These are phyloP conservation scores for Sphagnum contortum DNA, from an alignment of 225 moss, liverwort and hornwort genomes.

Conservation along the genomic window DNA sequence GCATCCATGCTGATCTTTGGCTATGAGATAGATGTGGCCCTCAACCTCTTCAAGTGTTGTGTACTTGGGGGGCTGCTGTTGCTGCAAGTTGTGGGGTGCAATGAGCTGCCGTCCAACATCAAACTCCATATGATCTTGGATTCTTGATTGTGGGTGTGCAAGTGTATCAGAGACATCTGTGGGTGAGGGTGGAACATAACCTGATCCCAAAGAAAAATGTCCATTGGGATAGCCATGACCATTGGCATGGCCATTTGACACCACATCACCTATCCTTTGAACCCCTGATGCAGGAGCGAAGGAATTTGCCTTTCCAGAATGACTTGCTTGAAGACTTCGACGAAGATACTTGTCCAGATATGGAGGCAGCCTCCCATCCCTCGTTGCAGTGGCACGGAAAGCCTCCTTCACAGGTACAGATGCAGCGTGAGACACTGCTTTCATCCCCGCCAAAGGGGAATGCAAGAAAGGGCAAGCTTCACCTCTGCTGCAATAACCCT, in stretches of 20 bases:
- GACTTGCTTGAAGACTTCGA: conserved; percentile 52
- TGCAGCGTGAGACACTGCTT: conserved; percentile 31
- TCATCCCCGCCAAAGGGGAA: conserved; percentile 31
- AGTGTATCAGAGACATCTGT: conserved; percentile 27
- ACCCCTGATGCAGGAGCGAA: conserved; percentile 18
- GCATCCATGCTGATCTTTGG: conserved; percentile 97
- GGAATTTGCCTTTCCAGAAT: conserved; percentile 23
- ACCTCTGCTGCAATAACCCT: conserved; percentile 95
- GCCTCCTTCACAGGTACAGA: conserved; percentile 41
- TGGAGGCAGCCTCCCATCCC: conserved; percentile 54
- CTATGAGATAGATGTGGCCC: conserved; percentile 86
- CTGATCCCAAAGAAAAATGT: conserved; percentile 28
- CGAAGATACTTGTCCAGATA: conserved; percentile 63
- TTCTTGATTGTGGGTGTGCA: conserved; percentile 24
- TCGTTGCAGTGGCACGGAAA: conserved; percentile 23
- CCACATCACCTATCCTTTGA: conserved; percentile 49
- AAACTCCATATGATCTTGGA: conserved; percentile 59
- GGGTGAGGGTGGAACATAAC: conserved; percentile 17
- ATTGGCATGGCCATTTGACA: conserved; percentile 22
- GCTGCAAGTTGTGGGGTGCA: conserved; percentile 44
- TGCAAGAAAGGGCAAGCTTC: conserved; percentile 91
- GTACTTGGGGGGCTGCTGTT: conserved; percentile 79
- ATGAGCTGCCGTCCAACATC: conserved; percentile 33
- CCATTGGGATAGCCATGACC: conserved; percentile 28
- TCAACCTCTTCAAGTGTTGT: conserved; percentile 95